phyloP scores from a whole-genome alignment of 371 early-diverging fungal genomes.

The Circinella umbellata region DNA sequence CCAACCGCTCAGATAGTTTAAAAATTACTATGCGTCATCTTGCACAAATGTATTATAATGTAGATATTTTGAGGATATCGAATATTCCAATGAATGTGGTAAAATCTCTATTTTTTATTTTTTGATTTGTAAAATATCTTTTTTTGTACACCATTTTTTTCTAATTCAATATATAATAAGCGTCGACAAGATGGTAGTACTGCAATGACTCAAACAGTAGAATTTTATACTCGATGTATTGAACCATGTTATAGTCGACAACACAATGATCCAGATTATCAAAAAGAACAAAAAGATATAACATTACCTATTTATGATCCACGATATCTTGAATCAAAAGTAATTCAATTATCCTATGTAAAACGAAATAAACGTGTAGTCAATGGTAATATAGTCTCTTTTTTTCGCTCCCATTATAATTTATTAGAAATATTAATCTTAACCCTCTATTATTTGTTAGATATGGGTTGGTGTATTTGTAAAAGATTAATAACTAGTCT shows the following conservation, averaged over 20 bases:
- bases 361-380: constrained; percentile 4
- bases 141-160: no score
- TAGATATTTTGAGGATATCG: constrained; percentile 30
- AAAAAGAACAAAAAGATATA: not conserved
- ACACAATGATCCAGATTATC: not conserved
- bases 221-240: not conserved
- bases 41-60: constrained; percentile 36
- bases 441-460: no score
- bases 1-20: constrained; percentile 32
- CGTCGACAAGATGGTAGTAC: constrained; percentile 1
- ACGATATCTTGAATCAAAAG: constrained; percentile 7
- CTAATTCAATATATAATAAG: no score
- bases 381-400: not conserved
- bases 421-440: not conserved
- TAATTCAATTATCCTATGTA: constrained; percentile 2
- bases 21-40: constrained; percentile 34
- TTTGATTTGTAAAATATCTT: no score
- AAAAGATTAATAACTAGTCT: not conserved
- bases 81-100: constrained; percentile 42
- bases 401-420: not conserved
- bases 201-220: constrained; percentile 7
- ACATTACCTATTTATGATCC: constrained; percentile 9
- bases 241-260: not conserved
- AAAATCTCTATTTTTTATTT: not conserved
- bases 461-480: constrained; percentile 13